Conservation (phyloP, 768 basidiomycete genomes). For the Strobilomyces echinocephalus region DNA sequence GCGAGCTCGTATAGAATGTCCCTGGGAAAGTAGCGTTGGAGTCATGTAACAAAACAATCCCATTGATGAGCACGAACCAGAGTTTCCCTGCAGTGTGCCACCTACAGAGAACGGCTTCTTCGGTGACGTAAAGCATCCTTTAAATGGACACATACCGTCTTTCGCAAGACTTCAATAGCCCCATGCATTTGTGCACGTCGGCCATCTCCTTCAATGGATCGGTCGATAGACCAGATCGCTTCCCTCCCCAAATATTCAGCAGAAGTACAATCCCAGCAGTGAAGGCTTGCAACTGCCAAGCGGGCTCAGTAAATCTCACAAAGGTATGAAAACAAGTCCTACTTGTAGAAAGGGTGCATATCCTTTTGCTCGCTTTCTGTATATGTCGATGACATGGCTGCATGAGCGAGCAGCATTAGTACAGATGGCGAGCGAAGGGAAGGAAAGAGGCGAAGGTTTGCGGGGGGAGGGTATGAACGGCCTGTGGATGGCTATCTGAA, state of each 20-base stretch:
- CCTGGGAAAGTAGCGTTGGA: conserved; percentile 35
- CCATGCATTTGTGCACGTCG: conserved; percentile 50
- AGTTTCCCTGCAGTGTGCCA: conserved; percentile 48
- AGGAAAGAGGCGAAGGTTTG: conserved; percentile 43
- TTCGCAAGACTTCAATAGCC: conserved; percentile 35
- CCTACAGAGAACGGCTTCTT: conserved; percentile 21
- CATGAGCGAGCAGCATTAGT: conserved; percentile 80
- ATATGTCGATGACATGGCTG: conserved; percentile 63
- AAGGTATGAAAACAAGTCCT: background rate
- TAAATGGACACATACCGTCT: conserved; percentile 25
- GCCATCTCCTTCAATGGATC: conserved; percentile 44
- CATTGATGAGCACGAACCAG: conserved; percentile 33
- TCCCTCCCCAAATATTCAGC: conserved; percentile 53
- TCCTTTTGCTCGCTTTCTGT: conserved; percentile 33
- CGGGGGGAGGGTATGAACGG: conserved; percentile 69
- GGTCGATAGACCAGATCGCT: conserved; percentile 35
- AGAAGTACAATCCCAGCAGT: conserved; percentile 50
- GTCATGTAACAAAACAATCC: background rate
- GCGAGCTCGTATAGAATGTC: conserved; percentile 71
- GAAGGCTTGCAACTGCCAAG: conserved; percentile 37
- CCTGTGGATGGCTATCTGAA: conserved; percentile 70
- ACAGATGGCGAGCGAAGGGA: conserved; percentile 75
- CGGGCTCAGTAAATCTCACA: background rate
- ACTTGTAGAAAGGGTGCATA: conserved; percentile 30
- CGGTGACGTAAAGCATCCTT: background rate